A percentile compares a stretch with the other conserved stretches of the same genome.
Evolutionary conservation across 176 grass and related monocot genomes (phyloP).

Genomic region (Puccinellia tenuiflora): DNA sequence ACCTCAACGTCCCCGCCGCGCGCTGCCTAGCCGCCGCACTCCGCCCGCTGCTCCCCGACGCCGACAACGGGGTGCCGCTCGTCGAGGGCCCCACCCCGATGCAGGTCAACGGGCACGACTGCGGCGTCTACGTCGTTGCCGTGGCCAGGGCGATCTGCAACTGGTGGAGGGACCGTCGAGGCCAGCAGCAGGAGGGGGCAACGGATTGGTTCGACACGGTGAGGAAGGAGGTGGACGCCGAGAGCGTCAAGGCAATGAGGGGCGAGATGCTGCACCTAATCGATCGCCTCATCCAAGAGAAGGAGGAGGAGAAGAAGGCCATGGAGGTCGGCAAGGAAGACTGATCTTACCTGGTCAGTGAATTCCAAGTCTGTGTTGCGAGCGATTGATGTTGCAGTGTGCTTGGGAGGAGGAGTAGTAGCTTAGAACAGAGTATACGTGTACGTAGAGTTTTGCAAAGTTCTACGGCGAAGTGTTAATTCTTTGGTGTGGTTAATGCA

Average conservation of each 20-base stretch:
- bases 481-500: neutral
- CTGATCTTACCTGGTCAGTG: slow-evolving; percentile 10
- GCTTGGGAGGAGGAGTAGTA: neutral
- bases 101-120: slow-evolving; percentile 74
- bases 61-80: slow-evolving; percentile 11
- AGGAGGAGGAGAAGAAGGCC: neutral
- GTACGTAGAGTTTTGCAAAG: slow-evolving; percentile 1
- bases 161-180: slow-evolving; percentile 41
- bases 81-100: slow-evolving; percentile 59
- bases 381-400: neutral
- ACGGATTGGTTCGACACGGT: slow-evolving; percentile 55
- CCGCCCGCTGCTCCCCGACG: slow-evolving; percentile 19
- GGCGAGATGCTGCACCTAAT: slow-evolving; percentile 53
- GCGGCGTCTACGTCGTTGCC: slow-evolving; percentile 66
- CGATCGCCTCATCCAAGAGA: slow-evolving; percentile 39
- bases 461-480: neutral
- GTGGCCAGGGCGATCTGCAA: slow-evolving; percentile 50
- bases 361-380: neutral
- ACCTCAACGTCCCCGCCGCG: slow-evolving; percentile 42
- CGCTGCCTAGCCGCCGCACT: slow-evolving; percentile 32
- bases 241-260: slow-evolving; percentile 47
- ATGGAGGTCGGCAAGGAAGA: neutral
- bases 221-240: slow-evolving; percentile 39
- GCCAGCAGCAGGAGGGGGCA: neutral
- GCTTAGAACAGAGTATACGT: neutral